A percentile compares a stretch with the other conserved stretches of the same genome.
These are phyloP conservation scores for Xerocomellus amylosporus DNA, from an alignment of 768 basidiomycete species.

Conservation along the genomic window DNA sequence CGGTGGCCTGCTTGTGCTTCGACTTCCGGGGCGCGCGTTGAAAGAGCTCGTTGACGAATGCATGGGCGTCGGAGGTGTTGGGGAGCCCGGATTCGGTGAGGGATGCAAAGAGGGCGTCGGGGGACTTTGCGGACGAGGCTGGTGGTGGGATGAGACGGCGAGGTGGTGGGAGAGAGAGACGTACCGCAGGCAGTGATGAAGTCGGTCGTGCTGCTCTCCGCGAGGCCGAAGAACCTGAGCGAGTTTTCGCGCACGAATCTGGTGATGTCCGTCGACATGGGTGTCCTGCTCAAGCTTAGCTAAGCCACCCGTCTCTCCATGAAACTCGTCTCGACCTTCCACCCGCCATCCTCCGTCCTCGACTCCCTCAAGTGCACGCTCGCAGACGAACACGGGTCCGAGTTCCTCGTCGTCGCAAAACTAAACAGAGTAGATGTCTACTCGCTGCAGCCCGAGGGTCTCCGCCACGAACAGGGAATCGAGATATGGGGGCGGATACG, in stretches of 20 bases:
- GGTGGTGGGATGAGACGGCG: background rate
- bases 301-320: slow-evolving; percentile 22
- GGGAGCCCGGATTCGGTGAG: slow-evolving; percentile 80
- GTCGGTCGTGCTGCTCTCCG: slow-evolving; percentile 81
- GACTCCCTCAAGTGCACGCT: slow-evolving; percentile 68
- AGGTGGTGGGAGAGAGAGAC: slow-evolving; percentile 10
- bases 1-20: slow-evolving; percentile 57
- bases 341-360: slow-evolving; percentile 68
- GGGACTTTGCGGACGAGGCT: slow-evolving; percentile 80
- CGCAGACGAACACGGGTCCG: slow-evolving; percentile 43
- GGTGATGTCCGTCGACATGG: slow-evolving; percentile 65
- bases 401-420: slow-evolving; percentile 70
- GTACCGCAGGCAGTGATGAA: slow-evolving; percentile 84
- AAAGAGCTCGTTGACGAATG: slow-evolving; percentile 78
- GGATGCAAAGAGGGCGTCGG: slow-evolving; percentile 72
- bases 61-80: slow-evolving; percentile 72
- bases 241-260: slow-evolving; percentile 79
- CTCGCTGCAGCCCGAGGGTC: slow-evolving; percentile 58
- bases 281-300: background rate
- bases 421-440: slow-evolving; percentile 65
- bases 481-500: slow-evolving; percentile 72
- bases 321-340: slow-evolving; percentile 72
- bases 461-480: slow-evolving; percentile 54
- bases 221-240: slow-evolving; percentile 79
- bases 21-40: slow-evolving; percentile 72